These are phyloP conservation scores for Schizophyllum commune DNA, from an alignment of 1,284 basidiomycete species.

Conservation along the genomic window DNA sequence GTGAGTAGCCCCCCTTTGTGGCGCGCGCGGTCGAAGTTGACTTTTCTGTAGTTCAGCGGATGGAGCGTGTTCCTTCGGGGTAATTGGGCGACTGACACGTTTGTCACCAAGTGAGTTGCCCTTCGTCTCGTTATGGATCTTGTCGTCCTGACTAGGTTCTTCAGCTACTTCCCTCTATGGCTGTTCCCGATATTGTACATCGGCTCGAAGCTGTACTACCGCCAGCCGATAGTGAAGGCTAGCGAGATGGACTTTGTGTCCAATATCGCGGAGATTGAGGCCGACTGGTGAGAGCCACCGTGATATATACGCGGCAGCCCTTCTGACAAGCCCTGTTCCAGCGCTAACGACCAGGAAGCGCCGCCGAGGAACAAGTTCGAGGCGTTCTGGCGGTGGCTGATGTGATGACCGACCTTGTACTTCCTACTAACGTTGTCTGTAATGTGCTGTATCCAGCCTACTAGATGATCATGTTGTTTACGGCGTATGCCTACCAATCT, in stretches of 20 bases:
- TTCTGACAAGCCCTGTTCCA: slow-evolving; percentile 14
- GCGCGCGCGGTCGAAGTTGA: background rate
- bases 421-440: background rate
- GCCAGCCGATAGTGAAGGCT: slow-evolving; percentile 35
- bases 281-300: slow-evolving; percentile 40
- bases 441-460: too few relatives aligned
- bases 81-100: slow-evolving; percentile 50
- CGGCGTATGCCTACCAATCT: too few relatives aligned
- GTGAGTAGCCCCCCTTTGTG: slow-evolving; percentile 35
- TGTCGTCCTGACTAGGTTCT: too few relatives aligned
- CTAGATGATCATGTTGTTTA: too few relatives aligned
- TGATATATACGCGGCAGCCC: background rate
- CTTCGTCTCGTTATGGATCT: too few relatives aligned
- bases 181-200: slow-evolving; percentile 73
- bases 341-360: slow-evolving; percentile 61
- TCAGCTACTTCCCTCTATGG: slow-evolving; percentile 63
- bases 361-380: slow-evolving; percentile 63
- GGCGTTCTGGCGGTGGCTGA: slow-evolving; percentile 68
- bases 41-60: slow-evolving; percentile 52
- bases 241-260: slow-evolving; percentile 76
- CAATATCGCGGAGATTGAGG: slow-evolving; percentile 67
- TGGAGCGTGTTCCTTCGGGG: slow-evolving; percentile 71
- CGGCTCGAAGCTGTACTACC: slow-evolving; percentile 46
- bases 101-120: slow-evolving; percentile 48
- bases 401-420: slow-evolving; percentile 20